Base-by-base conservation (phyloP, 768 basidiomycete genomes). In the Mycena rosella region DNA sequence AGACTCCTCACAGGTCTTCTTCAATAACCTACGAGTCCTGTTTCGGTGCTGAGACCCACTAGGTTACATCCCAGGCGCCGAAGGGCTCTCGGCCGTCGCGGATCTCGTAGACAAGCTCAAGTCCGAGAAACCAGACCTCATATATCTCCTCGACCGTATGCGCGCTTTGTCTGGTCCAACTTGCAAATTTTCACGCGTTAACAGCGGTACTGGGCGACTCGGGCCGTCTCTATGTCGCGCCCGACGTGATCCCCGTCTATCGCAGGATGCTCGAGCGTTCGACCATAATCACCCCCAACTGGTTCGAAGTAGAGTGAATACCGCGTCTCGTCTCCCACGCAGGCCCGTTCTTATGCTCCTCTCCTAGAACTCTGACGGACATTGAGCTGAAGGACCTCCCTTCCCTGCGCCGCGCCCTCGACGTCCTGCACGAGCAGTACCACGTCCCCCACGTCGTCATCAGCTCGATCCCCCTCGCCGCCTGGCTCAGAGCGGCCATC, bases 251-350 rank as follows among this genome's bases (percentile, higher is more conserved):
- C 65, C 95, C 96, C 1, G 85, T 95, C 42, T 99, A 99, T 82
- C 88, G 90, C 51, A 81, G 85, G 45, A 87, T 96, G 81, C 83
- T 97, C 1, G 83, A 89, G n/a, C 80, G 89, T n/a, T 92, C 98
- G 3, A 94, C 94, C 0, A 90, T 98, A 53, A 98, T 98, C 70
- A 96, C 98, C 0, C 98, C 98, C 0, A 99, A 99, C 76, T 98
- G 96, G 89, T 99, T 96, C 73, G 98, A 99, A 82, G 93, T 92
- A 68, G 97, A 99, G 96, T 96, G 76, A 78, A 90, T 78, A 17
- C 45, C 49, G 26, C n/a, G 44, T 60, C 42, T 22, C n/a, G 44
- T 60, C 42, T 22, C 59, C 17, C 56, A 34, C 13, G 36, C 45
- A 7, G 44, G 32, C 45, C 38, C 24, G 30, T 53, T 63, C 27